phyloP scores from a whole-genome alignment of 1,139 yeast genomes.

The Geotrichum fermentans region DNA sequence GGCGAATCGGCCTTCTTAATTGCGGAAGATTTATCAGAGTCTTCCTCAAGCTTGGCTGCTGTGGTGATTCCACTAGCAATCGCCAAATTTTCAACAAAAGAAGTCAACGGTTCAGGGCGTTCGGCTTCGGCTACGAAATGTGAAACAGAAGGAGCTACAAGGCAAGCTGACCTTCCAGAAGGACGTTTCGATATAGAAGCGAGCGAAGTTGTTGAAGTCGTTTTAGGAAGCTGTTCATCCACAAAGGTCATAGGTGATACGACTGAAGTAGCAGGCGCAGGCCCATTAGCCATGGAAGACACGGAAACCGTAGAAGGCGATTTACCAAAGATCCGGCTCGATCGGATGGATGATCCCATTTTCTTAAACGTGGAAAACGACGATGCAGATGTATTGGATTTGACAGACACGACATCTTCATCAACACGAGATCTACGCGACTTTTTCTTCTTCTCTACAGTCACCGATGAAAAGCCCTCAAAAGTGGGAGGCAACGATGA shows the following conservation, averaged over 20 bases:
- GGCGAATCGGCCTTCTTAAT: background rate
- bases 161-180: background rate
- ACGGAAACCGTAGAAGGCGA: background rate
- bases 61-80: background rate
- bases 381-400: constrained; percentile 29
- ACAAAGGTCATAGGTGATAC: constrained; percentile 3
- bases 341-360: constrained; percentile 22
- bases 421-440: constrained; percentile 17
- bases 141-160: constrained; percentile 24
- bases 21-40: too few relatives aligned
- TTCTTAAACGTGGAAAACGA: constrained; percentile 31
- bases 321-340: constrained; percentile 10
- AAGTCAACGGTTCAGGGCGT: background rate
- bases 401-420: constrained; percentile 26
- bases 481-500: constrained; percentile 12
- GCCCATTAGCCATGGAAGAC: background rate
- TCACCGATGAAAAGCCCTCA: constrained; percentile 17
- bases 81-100: background rate
- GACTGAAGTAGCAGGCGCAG: background rate
- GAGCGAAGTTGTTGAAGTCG: constrained; percentile 2
- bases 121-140: constrained; percentile 30
- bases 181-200: constrained; percentile 3
- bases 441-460: constrained; percentile 8
- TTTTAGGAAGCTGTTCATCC: background rate
- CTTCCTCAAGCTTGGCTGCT: too few relatives aligned